phyloP scores from a whole-genome alignment of 345 rosid species.

The Lumnitzera racemosa region DNA sequence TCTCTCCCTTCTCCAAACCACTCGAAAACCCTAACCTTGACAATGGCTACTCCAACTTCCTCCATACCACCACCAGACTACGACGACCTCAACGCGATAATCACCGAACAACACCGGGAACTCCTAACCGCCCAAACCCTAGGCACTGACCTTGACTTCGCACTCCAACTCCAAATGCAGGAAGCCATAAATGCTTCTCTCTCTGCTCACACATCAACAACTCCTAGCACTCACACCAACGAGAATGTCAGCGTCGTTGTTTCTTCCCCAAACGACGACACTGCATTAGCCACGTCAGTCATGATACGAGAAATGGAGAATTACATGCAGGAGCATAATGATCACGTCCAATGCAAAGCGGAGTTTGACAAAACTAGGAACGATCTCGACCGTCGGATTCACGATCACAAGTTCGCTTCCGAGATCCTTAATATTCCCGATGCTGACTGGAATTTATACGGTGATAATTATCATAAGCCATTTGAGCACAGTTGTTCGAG shows the following conservation, averaged over 20 bases:
- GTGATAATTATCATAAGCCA: constrained; percentile 27
- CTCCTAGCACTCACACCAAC: constrained; percentile 8
- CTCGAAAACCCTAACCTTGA: no score
- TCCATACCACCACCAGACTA: no score
- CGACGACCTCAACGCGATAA: constrained; percentile 17
- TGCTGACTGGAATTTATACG: constrained; percentile 18
- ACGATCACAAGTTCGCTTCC: constrained; percentile 22
- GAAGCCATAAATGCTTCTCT: constrained; percentile 53
- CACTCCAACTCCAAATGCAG: constrained; percentile 56
- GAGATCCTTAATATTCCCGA: constrained; percentile 21
- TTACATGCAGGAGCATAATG: constrained; percentile 35
- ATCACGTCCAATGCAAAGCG: constrained; percentile 24
- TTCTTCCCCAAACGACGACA: not conserved
- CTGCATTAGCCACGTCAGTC: constrained; percentile 15
- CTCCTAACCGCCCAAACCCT: constrained; percentile 38
- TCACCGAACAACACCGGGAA: constrained; percentile 36
- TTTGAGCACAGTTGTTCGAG: constrained; percentile 3
- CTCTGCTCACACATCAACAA: constrained; percentile 13
- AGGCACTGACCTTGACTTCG: constrained; percentile 41
- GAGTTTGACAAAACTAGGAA: constrained; percentile 15
- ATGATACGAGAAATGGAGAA: constrained; percentile 41
- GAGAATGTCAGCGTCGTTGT: constrained; percentile 2
- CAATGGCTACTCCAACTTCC: no score
- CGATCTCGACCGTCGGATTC: constrained; percentile 29
- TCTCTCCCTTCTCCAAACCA: no score